A percentile compares a stretch with the other conserved stretches of the same genome.
phyloP scores from a whole-genome alignment of 495 filamentous ascomycete genomes.

The Aspergillus heteromorphus region DNA sequence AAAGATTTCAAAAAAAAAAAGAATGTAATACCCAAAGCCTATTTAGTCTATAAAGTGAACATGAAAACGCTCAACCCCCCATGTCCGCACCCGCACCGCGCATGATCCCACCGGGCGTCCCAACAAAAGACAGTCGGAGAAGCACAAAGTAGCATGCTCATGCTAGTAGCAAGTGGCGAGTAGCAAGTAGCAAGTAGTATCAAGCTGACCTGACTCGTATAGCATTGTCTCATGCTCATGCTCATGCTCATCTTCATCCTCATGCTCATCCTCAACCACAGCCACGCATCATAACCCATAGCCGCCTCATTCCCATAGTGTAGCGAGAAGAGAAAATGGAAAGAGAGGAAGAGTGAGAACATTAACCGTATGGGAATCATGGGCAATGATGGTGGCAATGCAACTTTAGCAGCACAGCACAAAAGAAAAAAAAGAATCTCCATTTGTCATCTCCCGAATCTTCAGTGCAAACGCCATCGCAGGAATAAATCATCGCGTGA shows the following conservation, averaged over 20 bases:
- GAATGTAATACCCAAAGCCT: constrained; percentile 17
- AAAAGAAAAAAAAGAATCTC: constrained; percentile 20
- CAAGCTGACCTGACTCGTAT: constrained; percentile 11
- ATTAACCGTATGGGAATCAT: constrained; percentile 18
- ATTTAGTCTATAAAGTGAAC: constrained; percentile 21
- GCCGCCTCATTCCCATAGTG: constrained; percentile 11
- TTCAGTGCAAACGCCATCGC: constrained; percentile 39
- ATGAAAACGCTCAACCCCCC: constrained; percentile 15
- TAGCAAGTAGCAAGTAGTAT: too few species aligned
- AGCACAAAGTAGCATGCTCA: constrained; percentile 6
- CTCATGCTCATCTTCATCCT: too few species aligned
- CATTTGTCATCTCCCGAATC: constrained; percentile 29
- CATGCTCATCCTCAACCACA: too few species aligned
- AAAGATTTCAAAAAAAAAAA: background rate
- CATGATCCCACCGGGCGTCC: background rate
- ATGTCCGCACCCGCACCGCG: too few species aligned
- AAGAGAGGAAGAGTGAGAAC: constrained; percentile 13
- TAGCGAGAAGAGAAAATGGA: too few species aligned
- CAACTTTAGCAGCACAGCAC: too few species aligned
- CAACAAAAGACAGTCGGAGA: constrained; percentile 6
- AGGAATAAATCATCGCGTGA: constrained; percentile 26
- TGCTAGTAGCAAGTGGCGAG: too few species aligned
- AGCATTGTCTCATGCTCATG: constrained; percentile 17
- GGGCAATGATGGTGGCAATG: constrained; percentile 14
- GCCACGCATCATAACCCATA: constrained; percentile 11